These are phyloP conservation scores for Mucor lusitanicus DNA, from an alignment of 371 early-diverging fungal species.

Conservation along the genomic window DNA sequence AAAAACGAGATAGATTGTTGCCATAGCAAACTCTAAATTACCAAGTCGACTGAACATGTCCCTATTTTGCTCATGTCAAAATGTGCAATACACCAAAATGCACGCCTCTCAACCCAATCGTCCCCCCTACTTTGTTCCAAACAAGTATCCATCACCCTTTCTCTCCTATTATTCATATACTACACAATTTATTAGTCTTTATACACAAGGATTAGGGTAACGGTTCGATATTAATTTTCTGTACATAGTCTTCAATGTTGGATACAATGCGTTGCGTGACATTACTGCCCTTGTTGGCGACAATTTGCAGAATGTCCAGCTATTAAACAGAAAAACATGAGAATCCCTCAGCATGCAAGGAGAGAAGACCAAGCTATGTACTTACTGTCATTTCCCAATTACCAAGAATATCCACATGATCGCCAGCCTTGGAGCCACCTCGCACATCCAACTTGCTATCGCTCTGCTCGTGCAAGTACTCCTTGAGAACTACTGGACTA, in stretches of 20 bases:
- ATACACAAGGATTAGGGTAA: not conserved
- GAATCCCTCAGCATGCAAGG: not conserved
- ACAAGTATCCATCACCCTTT: not conserved
- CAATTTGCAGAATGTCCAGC: conserved; percentile 46
- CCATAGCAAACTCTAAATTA: not conserved
- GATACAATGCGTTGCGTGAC: conserved; percentile 43
- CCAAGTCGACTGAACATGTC: not conserved
- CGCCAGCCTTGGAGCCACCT: conserved; percentile 82
- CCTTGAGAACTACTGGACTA: conserved; percentile 73
- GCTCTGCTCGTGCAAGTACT: conserved; percentile 69
- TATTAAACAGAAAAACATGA: conserved; percentile 6
- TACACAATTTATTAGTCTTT: not conserved
- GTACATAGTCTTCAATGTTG: conserved; percentile 41
- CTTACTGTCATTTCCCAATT: conserved; percentile 54
- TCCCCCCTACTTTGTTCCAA: not conserved
- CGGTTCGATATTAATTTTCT: conserved; percentile 25
- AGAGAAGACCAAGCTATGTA: not conserved
- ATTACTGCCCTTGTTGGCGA: conserved; percentile 37
- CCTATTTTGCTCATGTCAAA: no score
- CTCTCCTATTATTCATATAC: not conserved
- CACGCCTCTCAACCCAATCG: not conserved
- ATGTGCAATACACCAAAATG: not conserved
- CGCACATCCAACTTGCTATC: conserved; percentile 68
- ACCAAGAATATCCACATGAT: conserved; percentile 89
- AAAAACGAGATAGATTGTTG: not conserved